Percentiles rank a stretch among this genome's conserved stretches.
These are phyloP conservation scores for Endogone sp. DNA, from an alignment of 192 early-diverging fungal species.

Conservation along the genomic window DNA sequence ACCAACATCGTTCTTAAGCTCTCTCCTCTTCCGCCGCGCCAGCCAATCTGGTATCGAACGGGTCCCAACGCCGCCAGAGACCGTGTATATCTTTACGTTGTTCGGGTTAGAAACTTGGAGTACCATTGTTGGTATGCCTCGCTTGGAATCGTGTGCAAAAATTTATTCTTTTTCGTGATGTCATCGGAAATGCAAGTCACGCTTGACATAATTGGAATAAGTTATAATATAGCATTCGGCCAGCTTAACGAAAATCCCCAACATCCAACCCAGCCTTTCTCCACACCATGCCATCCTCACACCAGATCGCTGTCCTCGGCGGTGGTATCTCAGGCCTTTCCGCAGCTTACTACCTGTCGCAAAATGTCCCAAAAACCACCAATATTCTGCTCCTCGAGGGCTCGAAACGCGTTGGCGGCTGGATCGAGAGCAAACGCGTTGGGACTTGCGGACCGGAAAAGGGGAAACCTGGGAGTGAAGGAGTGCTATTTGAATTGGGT, in stretches of 20 bases:
- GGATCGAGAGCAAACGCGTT: conserved; percentile 69
- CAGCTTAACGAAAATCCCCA: too few relatives aligned
- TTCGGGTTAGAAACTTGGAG: conserved; percentile 85
- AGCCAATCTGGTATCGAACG: conserved; percentile 95
- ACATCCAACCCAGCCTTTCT: background rate
- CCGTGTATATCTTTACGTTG: conserved; percentile 90
- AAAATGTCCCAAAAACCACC: conserved; percentile 28
- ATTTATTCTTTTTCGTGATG: background rate
- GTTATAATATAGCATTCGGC: too few relatives aligned
- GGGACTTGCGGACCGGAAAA: conserved; percentile 15
- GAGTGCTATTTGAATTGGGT: conserved; percentile 71
- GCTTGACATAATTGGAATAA: background rate
- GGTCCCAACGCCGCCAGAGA: conserved; percentile 71
- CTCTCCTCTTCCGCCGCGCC: conserved; percentile 76
- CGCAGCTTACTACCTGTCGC: conserved; percentile 74
- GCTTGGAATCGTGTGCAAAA: background rate
- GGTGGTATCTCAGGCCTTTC: conserved; percentile 90
- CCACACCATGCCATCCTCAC: background rate
- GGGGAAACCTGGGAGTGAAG: conserved; percentile 11
- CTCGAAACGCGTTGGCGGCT: conserved; percentile 74
- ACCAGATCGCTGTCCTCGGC: conserved; percentile 71
- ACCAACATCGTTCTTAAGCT: conserved; percentile 85
- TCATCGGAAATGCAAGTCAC: background rate
- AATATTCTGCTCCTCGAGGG: conserved; percentile 74
- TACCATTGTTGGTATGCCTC: conserved; percentile 42